phyloP scores from a whole-genome alignment of 306 rosid genomes.

The Acacia melanoxylon region DNA sequence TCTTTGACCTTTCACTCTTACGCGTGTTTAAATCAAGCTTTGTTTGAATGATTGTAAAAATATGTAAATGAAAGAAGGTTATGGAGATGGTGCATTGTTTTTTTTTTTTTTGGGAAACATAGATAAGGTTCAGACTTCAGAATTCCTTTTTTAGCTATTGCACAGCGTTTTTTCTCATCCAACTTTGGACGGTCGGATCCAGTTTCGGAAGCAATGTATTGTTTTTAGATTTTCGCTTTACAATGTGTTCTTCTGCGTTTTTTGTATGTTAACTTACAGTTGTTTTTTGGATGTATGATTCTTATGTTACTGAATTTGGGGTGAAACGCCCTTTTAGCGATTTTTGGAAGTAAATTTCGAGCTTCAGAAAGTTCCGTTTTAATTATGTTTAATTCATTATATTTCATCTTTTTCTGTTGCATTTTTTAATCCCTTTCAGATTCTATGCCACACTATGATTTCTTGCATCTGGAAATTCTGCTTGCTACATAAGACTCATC shows the following conservation, averaged over 20 bases:
- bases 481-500: neutral
- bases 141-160: neutral
- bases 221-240: conserved; percentile 1
- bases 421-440: neutral
- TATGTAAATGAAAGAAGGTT: neutral
- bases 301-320: conserved; percentile 9
- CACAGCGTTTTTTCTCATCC: neutral
- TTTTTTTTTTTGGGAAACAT: neutral
- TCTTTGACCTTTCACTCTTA: neutral
- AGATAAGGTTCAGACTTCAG: neutral
- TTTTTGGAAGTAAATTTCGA: neutral
- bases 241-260: neutral
- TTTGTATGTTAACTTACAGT: neutral
- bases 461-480: neutral
- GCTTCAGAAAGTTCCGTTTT: neutral
- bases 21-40: conserved; percentile 1
- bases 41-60: conserved; percentile 29
- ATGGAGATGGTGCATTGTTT: neutral
- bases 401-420: neutral
- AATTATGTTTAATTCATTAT: neutral
- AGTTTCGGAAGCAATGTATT: conserved; percentile 20
- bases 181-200: conserved; percentile 28
- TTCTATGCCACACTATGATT: conserved; percentile 13
- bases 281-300: neutral
- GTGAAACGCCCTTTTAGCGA: neutral